Evolutionary conservation across 495 filamentous ascomycete species (phyloP).

Genomic region (Articulospora tetracladia): DNA sequence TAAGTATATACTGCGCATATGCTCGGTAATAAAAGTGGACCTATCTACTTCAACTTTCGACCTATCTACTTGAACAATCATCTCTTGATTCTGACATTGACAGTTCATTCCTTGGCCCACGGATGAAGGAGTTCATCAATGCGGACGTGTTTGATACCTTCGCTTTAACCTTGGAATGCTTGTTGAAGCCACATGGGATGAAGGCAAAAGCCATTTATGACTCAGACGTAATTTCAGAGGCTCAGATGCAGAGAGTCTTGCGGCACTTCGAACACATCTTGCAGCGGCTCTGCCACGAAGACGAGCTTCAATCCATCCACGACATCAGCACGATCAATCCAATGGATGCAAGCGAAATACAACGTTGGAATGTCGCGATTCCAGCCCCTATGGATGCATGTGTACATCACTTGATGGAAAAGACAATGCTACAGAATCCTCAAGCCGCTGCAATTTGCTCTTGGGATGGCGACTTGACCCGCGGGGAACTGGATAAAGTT

Average conservation of each 20-base stretch:
- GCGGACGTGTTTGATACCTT: not conserved
- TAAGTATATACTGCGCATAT: too few relatives aligned
- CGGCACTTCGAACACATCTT: not conserved
- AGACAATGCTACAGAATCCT: slow-evolving; percentile 27
- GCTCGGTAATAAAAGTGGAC: too few relatives aligned
- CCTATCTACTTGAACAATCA: too few relatives aligned
- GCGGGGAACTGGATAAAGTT: not conserved
- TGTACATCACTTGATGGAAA: slow-evolving; percentile 44
- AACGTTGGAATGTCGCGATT: slow-evolving; percentile 24
- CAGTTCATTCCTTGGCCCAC: not conserved
- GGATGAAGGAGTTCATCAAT: not conserved
- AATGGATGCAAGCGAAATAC: not conserved
- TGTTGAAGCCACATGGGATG: not conserved
- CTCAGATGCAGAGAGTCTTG: not conserved
- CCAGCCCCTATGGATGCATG: slow-evolving; percentile 28
- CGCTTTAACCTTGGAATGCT: not conserved
- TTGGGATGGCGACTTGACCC: slow-evolving; percentile 1
- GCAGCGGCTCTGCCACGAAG: not conserved
- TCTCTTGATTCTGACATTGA: too few relatives aligned
- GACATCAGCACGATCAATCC: not conserved
- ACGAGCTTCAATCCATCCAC: not conserved
- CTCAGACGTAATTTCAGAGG: not conserved
- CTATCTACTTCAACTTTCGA: too few relatives aligned
- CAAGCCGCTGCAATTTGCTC: not conserved
- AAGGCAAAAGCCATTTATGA: not conserved